Conservation (phyloP, 441 rosid species). For the Hura crepitans region DNA sequence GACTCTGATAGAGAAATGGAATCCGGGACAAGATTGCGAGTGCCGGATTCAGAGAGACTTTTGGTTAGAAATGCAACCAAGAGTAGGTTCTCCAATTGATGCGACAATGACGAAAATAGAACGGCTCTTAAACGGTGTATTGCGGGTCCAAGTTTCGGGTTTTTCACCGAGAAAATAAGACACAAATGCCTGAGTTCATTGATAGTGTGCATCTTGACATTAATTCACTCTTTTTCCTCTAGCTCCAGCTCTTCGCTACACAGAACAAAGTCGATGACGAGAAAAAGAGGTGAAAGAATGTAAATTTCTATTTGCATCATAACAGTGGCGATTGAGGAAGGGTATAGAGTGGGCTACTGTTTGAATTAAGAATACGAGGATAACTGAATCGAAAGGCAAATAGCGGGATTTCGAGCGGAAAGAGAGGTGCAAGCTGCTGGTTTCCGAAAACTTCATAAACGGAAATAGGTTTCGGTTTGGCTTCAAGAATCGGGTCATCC, state of each 20-base stretch:
- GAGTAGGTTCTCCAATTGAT: constrained; percentile 46
- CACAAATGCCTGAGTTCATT: constrained; percentile 1
- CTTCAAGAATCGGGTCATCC: background rate
- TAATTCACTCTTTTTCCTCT: background rate
- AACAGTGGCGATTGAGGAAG: background rate
- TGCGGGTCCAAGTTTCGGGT: background rate
- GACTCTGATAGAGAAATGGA: constrained; percentile 54
- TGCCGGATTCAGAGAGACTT: constrained; percentile 54
- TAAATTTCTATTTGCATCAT: background rate
- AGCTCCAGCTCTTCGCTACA: background rate
- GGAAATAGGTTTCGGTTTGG: too few species aligned
- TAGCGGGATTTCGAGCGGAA: constrained; percentile 5
- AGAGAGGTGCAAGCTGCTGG: background rate
- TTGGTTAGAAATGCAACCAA: constrained; percentile 58
- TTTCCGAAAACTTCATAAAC: background rate
- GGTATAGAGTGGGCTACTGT: background rate
- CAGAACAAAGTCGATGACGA: background rate
- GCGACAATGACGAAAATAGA: constrained; percentile 20
- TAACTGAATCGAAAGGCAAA: background rate
- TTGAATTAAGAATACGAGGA: background rate
- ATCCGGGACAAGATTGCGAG: constrained; percentile 52
- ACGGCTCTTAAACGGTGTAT: constrained; percentile 1
- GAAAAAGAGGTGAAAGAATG: background rate
- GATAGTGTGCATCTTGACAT: constrained; percentile 27
- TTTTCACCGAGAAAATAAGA: background rate